phyloP scores from a whole-genome alignment of 2,329 filamentous ascomycete species.

The Amauroascus verrucosus region DNA sequence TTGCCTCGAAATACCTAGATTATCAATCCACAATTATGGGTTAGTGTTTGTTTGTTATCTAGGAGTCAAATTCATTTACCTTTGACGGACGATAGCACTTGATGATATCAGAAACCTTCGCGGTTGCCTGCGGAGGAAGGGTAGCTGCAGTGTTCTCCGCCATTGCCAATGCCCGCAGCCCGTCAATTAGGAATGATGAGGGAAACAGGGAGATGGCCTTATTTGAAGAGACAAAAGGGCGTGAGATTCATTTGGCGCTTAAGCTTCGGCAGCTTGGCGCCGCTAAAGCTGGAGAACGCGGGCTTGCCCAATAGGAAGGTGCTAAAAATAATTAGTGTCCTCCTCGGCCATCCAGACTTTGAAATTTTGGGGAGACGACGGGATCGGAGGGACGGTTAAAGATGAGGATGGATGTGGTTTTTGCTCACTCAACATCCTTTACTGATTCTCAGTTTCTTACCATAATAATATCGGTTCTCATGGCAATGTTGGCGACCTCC shows the following conservation, averaged over 20 bases:
- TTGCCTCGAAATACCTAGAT: conserved; percentile 25
- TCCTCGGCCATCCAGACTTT: conserved; percentile 1
- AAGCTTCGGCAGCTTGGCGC: neutral
- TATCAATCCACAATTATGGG: conserved; percentile 8
- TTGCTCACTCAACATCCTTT: neutral
- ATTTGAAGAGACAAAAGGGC: too few relatives aligned
- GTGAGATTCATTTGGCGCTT: neutral
- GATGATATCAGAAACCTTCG: conserved; percentile 66
- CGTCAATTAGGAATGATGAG: too few relatives aligned
- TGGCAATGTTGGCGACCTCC: neutral
- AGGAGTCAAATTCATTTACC: too few relatives aligned
- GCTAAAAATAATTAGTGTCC: neutral
- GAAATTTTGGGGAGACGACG: conserved; percentile 3
- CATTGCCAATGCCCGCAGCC: conserved; percentile 15
- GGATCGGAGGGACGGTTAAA: neutral
- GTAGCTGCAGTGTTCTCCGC: conserved; percentile 20
- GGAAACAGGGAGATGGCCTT: too few relatives aligned
- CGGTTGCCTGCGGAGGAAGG: conserved; percentile 19
- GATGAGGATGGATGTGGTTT: neutral
- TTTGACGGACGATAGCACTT: conserved; percentile 68
- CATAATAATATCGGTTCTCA: neutral
- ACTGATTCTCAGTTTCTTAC: neutral
- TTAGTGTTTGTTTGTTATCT: too few relatives aligned
- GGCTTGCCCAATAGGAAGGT: neutral
- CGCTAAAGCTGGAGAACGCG: neutral